Conservation (phyloP, 148 eudicot species). For the Chenopodium quinoa region DNA sequence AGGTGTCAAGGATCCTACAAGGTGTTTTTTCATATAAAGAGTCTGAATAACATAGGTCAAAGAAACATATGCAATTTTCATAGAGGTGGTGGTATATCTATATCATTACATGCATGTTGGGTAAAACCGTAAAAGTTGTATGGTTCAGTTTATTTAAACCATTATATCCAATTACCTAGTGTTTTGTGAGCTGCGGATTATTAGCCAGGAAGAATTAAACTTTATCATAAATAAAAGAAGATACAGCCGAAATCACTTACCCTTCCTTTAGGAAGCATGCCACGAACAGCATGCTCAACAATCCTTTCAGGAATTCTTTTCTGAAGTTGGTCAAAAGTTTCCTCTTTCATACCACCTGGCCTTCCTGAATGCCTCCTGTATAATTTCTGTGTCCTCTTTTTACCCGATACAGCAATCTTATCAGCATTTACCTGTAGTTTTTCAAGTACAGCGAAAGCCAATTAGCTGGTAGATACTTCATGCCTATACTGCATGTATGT, state of each 20-base stretch:
- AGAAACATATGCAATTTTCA: not conserved
- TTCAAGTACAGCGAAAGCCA: conserved; percentile 20
- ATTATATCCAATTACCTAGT: not conserved
- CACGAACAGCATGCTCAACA: conserved; percentile 95
- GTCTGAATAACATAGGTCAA: not conserved
- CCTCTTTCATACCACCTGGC: conserved; percentile 98
- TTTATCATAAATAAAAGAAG: not conserved
- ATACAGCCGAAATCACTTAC: conserved; percentile 42
- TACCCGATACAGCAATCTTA: conserved; percentile 90
- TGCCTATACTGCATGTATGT: not conserved
- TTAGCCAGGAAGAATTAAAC: not conserved
- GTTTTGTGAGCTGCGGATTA: not conserved
- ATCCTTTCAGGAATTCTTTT: conserved; percentile 97
- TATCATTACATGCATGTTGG: not conserved
- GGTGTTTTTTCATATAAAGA: not conserved
- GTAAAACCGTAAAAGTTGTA: not conserved
- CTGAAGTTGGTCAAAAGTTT: conserved; percentile 95
- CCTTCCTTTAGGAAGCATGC: conserved; percentile 97
- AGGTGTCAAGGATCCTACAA: not conserved
- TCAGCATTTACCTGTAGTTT: conserved; percentile 77
- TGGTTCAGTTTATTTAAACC: not conserved
- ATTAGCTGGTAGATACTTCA: not conserved
- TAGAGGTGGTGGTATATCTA: not conserved
- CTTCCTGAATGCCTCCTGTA: conserved; percentile 98
- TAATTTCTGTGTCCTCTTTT: conserved; percentile 81